Evolutionary conservation across 163 green algal genomes (phyloP).

Genomic region (Volvox carteri): DNA sequence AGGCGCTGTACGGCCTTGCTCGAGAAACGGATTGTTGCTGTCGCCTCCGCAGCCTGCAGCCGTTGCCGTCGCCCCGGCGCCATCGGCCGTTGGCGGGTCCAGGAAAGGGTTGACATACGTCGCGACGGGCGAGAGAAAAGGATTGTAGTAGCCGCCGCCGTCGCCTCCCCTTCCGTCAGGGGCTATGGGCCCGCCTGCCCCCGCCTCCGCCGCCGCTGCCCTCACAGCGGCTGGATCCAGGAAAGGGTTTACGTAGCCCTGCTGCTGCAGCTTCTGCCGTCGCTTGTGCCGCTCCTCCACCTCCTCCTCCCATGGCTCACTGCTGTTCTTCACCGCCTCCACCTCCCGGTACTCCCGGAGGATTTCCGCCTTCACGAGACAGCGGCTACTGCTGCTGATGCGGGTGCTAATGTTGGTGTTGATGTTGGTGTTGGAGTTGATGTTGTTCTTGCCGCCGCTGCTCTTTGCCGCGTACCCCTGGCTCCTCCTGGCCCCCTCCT

Average conservation of each 20-base stretch:
- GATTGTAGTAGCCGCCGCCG: slow-evolving; percentile 1
- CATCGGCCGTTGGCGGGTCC: background rate
- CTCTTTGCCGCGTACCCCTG: no score
- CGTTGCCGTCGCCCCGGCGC: background rate
- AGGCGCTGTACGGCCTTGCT: background rate
- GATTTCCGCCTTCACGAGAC: slow-evolving; percentile 35
- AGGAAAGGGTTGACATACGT: slow-evolving; percentile 28
- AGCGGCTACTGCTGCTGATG: slow-evolving; percentile 3
- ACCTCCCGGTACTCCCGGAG: slow-evolving; percentile 41
- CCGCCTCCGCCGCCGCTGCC: background rate
- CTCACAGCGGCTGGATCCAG: background rate
- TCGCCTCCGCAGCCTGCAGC: background rate
- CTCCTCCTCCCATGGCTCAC: slow-evolving; percentile 17
- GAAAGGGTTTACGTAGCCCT: slow-evolving; percentile 15
- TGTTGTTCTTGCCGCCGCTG: no score
- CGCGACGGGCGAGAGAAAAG: slow-evolving; percentile 24
- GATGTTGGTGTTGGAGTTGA: background rate
- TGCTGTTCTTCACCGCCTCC: slow-evolving; percentile 52
- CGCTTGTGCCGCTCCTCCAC: background rate
- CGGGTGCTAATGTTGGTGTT: background rate
- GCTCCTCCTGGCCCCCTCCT: no score
- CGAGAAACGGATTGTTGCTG: background rate
- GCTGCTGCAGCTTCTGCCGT: background rate
- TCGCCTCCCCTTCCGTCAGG: background rate
- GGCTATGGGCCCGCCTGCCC: background rate